Evolutionary conservation across 2,329 filamentous ascomycete species (phyloP).

Genomic region (Aspergillus pseudoviridinutans): DNA sequence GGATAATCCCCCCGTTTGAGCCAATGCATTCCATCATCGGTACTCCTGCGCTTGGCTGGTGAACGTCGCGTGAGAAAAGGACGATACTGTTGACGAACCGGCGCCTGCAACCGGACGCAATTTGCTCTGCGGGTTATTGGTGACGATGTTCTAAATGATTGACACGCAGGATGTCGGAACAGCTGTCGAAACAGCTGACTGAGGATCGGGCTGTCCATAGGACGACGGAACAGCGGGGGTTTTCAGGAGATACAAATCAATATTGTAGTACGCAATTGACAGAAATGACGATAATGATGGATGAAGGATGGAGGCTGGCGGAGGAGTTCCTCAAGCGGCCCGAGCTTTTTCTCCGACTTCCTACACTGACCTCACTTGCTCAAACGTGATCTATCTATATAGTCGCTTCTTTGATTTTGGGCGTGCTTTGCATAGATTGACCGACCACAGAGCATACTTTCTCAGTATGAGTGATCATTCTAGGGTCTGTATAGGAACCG

Average conservation of each 20-base stretch:
- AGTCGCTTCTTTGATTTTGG: not conserved
- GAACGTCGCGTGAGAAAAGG: slow-evolving; percentile 32
- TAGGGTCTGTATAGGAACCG: slow-evolving; percentile 58
- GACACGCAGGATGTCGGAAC: slow-evolving; percentile 69
- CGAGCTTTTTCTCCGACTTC: slow-evolving; percentile 31
- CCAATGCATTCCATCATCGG: slow-evolving; percentile 68
- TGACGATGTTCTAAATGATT: slow-evolving; percentile 46
- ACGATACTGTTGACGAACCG: slow-evolving; percentile 31
- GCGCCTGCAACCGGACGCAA: slow-evolving; percentile 17
- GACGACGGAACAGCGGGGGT: slow-evolving; percentile 2
- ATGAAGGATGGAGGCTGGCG: slow-evolving; percentile 13
- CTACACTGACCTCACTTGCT: not conserved
- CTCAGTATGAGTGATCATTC: slow-evolving; percentile 31
- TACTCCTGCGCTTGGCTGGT: slow-evolving; percentile 35
- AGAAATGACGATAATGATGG: not conserved
- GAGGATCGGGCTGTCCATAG: slow-evolving; percentile 78
- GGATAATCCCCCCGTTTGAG: slow-evolving; percentile 77
- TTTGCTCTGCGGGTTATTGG: slow-evolving; percentile 17
- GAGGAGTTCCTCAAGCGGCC: slow-evolving; percentile 25
- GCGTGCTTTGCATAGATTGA: not conserved
- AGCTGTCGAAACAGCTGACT: slow-evolving; percentile 79
- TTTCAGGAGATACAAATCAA: not conserved
- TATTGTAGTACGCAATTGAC: not conserved
- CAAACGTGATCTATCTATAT: slow-evolving; percentile 2
- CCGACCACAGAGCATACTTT: not conserved